phyloP scores from a whole-genome alignment of 2,329 filamentous ascomycete species.

The Phyllosticta citrichinensis region DNA sequence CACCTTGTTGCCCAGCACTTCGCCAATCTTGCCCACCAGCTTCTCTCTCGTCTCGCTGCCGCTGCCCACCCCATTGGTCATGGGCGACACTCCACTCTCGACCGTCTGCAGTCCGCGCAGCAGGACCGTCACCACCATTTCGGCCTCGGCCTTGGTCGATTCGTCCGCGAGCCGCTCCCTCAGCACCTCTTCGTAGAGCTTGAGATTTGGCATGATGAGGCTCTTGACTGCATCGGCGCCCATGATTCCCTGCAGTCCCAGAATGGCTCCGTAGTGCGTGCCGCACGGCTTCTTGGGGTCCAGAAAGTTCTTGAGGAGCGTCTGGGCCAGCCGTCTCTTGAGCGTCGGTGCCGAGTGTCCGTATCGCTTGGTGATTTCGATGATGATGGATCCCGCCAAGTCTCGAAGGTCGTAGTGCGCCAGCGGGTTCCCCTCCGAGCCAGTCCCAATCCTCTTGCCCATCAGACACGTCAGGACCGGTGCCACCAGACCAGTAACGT shows the following conservation, averaged over 20 bases:
- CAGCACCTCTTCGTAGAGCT: constrained; percentile 52
- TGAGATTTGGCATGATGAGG: constrained; percentile 56
- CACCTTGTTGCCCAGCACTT: constrained; percentile 32
- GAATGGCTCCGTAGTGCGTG: constrained; percentile 81
- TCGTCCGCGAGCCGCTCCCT: constrained; percentile 46
- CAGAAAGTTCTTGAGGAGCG: constrained; percentile 84
- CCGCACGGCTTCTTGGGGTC: constrained; percentile 74
- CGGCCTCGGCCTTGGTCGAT: constrained; percentile 47
- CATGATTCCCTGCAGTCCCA: constrained; percentile 68
- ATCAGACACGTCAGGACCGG: constrained; percentile 87
- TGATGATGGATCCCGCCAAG: constrained; percentile 71
- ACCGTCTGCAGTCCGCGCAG: constrained; percentile 46
- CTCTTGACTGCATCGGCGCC: constrained; percentile 55
- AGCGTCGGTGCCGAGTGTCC: constrained; percentile 70
- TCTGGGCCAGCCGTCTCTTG: constrained; percentile 80
- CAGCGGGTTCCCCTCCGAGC: constrained; percentile 33
- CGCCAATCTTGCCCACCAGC: constrained; percentile 35
- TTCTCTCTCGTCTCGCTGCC: constrained; percentile 31
- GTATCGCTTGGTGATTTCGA: constrained; percentile 71
- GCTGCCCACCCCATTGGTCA: constrained; percentile 31
- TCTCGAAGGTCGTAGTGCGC: constrained; percentile 71
- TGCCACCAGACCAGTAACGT: constrained; percentile 63
- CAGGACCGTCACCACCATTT: constrained; percentile 49
- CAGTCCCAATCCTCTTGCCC: constrained; percentile 63
- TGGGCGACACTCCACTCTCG: constrained; percentile 20